Evolutionary conservation across 306 rosid species (phyloP).

Genomic region (Boehmeria nivea): DNA sequence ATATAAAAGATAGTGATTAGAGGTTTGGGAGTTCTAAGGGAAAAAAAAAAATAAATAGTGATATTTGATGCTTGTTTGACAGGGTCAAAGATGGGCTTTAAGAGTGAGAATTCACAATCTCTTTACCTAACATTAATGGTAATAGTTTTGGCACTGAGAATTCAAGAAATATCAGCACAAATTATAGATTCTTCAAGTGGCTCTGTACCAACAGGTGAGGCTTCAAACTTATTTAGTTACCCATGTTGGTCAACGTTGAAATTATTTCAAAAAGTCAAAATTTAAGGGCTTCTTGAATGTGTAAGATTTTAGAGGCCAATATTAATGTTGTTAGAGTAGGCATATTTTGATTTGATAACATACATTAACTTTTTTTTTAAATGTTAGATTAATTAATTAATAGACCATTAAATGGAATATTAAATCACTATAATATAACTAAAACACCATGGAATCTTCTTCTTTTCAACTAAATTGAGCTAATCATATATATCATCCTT

Average conservation of each 20-base stretch:
- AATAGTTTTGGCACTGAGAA: constrained; percentile 24
- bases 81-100: constrained; percentile 35
- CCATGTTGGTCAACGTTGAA: too few relatives aligned
- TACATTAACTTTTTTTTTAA: too few relatives aligned
- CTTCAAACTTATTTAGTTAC: background rate
- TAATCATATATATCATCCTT: background rate
- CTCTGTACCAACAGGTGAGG: constrained; percentile 30
- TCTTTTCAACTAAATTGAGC: background rate
- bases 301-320: background rate
- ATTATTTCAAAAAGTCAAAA: background rate
- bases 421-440: background rate
- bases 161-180: constrained; percentile 30
- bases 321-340: background rate
- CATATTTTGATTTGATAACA: too few relatives aligned
- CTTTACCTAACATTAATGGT: background rate
- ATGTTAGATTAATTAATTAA: background rate
- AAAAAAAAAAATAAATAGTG: too few relatives aligned
- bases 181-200: background rate
- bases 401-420: background rate
- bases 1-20: too few relatives aligned
- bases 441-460: background rate
- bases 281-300: background rate
- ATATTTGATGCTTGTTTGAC: too few relatives aligned
- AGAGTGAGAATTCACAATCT: constrained; percentile 1
- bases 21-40: too few relatives aligned